These are phyloP conservation scores for Blastomyces silverae DNA, from an alignment of 2,329 filamentous ascomycete genomes.

Conservation along the genomic window DNA sequence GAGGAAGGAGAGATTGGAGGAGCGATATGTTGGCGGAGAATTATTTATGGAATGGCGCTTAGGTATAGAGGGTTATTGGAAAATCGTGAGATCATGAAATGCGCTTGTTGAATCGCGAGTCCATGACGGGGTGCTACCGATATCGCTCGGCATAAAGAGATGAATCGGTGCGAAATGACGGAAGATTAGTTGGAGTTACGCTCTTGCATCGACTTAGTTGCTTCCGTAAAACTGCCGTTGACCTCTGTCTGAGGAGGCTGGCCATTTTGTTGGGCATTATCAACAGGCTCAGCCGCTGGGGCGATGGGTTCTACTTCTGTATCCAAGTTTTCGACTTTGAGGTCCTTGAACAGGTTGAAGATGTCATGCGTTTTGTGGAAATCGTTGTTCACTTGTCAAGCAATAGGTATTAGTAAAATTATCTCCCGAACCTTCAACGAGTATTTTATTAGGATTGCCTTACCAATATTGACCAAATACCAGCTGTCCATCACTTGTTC, in stretches of 20 bases:
- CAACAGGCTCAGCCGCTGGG: constrained; percentile 16
- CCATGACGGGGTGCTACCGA: background rate
- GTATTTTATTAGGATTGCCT: constrained; percentile 31
- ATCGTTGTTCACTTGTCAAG: constrained; percentile 79
- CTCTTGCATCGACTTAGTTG: background rate
- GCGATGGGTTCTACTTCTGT: constrained; percentile 25
- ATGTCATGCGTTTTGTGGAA: constrained; percentile 80
- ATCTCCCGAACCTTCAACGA: background rate
- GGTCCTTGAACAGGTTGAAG: constrained; percentile 76
- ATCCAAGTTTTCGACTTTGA: constrained; percentile 44
- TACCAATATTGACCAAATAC: constrained; percentile 93
- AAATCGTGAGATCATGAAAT: background rate
- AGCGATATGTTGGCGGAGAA: background rate
- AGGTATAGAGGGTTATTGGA: background rate
- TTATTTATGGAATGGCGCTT: background rate
- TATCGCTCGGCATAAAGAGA: background rate
- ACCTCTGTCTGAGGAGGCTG: constrained; percentile 10
- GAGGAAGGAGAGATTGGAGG: background rate
- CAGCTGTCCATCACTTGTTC: constrained; percentile 79
- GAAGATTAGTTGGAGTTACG: constrained; percentile 1
- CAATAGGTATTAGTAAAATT: constrained; percentile 23
- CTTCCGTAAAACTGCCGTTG: constrained; percentile 4
- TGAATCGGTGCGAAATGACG: background rate
- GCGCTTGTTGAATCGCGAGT: constrained; percentile 6
- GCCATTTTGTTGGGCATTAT: constrained; percentile 6